Conservation (phyloP, 495 filamentous ascomycete species). For the Darksidea phi region DNA sequence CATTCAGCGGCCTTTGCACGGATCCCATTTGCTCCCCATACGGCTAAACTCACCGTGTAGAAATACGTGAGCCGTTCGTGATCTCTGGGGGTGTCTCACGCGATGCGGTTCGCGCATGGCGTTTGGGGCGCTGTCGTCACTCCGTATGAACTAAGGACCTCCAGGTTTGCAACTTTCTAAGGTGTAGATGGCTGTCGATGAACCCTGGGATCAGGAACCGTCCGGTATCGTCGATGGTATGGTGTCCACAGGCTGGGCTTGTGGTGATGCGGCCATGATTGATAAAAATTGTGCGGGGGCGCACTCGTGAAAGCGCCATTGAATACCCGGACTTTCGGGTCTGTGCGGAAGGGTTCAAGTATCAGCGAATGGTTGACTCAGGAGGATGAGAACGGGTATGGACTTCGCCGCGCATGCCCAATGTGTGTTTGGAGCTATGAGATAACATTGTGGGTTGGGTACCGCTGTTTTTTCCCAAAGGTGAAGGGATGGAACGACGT, state of each 20-base stretch:
- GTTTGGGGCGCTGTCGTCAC: slow-evolving; percentile 45
- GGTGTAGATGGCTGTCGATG: slow-evolving; percentile 44
- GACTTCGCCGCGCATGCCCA: too few species aligned
- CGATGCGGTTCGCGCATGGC: slow-evolving; percentile 38
- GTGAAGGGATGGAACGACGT: too few species aligned
- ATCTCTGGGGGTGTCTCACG: slow-evolving; percentile 35
- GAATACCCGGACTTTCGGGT: slow-evolving; percentile 23
- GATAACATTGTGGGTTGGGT: too few species aligned
- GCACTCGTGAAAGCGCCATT: slow-evolving; percentile 7
- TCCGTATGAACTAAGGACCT: slow-evolving; percentile 40
- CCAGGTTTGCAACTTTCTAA: slow-evolving; percentile 28
- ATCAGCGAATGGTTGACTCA: background rate
- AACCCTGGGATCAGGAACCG: slow-evolving; percentile 43
- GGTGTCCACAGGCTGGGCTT: background rate
- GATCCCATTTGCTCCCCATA: slow-evolving; percentile 21
- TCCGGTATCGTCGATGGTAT: slow-evolving; percentile 37
- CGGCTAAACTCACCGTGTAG: slow-evolving; percentile 37
- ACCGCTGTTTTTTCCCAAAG: too few species aligned
- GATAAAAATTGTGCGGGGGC: slow-evolving; percentile 15
- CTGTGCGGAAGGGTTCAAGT: background rate
- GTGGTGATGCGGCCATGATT: background rate
- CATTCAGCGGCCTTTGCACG: background rate
- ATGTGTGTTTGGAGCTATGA: too few species aligned
- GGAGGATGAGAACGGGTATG: background rate
- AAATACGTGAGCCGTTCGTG: slow-evolving; percentile 37